A percentile compares a stretch with the other conserved stretches of the same genome.
These are phyloP conservation scores for Diaporthe velutina DNA, from an alignment of 2,329 filamentous ascomycete genomes.

Conservation along the genomic window DNA sequence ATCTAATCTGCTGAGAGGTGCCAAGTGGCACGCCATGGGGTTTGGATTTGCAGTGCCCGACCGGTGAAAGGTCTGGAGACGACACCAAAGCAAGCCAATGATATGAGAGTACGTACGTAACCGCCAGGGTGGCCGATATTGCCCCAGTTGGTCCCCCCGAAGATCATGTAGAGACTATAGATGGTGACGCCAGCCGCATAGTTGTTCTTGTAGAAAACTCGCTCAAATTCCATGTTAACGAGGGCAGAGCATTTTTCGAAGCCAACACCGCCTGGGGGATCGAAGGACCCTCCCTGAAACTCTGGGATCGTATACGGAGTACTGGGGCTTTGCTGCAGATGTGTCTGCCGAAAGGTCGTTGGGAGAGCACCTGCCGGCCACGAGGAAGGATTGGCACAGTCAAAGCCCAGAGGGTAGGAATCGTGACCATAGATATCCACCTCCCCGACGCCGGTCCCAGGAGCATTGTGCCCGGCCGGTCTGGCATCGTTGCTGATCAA, in stretches of 20 bases:
- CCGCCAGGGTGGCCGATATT: slow-evolving; percentile 79
- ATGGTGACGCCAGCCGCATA: slow-evolving; percentile 76
- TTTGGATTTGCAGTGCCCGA: background rate
- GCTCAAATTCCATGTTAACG: slow-evolving; percentile 78
- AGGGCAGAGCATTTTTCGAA: slow-evolving; percentile 76
- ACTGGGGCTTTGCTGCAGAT: slow-evolving; percentile 71
- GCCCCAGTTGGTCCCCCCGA: slow-evolving; percentile 84
- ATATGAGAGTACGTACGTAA: slow-evolving; percentile 50
- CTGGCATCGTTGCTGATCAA: slow-evolving; percentile 82
- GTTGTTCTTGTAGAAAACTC: slow-evolving; percentile 85
- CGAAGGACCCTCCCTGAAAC: slow-evolving; percentile 72
- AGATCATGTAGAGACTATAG: slow-evolving; percentile 79
- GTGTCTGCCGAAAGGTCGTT: slow-evolving; percentile 64
- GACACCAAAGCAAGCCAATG: background rate
- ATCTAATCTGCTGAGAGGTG: background rate
- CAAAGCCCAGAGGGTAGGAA: slow-evolving; percentile 72
- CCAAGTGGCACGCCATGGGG: too few species aligned
- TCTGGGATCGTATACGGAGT: slow-evolving; percentile 73
- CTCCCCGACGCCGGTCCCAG: slow-evolving; percentile 64
- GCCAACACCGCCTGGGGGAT: slow-evolving; percentile 81
- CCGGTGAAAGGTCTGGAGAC: background rate
- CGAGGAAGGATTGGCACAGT: slow-evolving; percentile 70
- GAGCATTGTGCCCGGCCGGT: slow-evolving; percentile 71
- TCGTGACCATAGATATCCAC: slow-evolving; percentile 76
- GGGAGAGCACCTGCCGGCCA: slow-evolving; percentile 73